Percentiles rank a stretch among this genome's conserved stretches.
Evolutionary conservation across 257 asterid genomes (phyloP).

Genomic region (Cynanchum wilfordii): DNA sequence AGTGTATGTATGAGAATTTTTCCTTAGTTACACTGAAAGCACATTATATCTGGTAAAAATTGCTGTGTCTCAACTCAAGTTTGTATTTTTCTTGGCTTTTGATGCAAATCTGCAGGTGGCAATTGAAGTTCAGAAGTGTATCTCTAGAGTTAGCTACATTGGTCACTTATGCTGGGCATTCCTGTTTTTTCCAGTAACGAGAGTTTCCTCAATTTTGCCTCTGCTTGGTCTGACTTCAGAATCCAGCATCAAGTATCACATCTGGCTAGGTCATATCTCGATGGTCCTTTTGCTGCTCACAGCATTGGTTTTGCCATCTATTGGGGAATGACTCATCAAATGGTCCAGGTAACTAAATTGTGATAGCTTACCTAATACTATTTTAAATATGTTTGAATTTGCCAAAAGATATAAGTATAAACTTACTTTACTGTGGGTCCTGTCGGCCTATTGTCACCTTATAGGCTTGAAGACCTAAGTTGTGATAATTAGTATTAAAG

Average conservation of each 20-base stretch:
- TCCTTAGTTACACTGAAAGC: neutral
- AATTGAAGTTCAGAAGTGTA: constrained; percentile 45
- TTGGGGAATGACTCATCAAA: constrained; percentile 43
- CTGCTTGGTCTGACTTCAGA: constrained; percentile 62
- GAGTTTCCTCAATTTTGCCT: constrained; percentile 60
- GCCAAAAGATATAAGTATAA: too few relatives aligned
- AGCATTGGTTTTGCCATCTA: constrained; percentile 47
- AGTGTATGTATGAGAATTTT: constrained; percentile 26
- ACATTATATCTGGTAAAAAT: too few relatives aligned
- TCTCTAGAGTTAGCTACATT: constrained; percentile 45
- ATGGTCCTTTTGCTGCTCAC: constrained; percentile 43
- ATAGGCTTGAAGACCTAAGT: too few relatives aligned
- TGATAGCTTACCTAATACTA: too few relatives aligned
- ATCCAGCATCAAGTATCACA: constrained; percentile 66
- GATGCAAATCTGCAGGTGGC: constrained; percentile 33
- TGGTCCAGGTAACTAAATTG: constrained; percentile 10
- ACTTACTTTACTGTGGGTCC: too few relatives aligned
- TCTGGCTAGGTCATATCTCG: constrained; percentile 61
- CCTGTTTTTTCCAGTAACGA: constrained; percentile 53
- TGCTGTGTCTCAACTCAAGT: too few relatives aligned
- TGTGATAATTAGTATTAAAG: too few relatives aligned
- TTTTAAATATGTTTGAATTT: too few relatives aligned
- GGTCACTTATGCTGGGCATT: constrained; percentile 58
- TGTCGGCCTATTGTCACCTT: too few relatives aligned
- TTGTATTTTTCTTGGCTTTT: too few relatives aligned